Base-by-base conservation (phyloP, 2,329 filamentous ascomycete species). In the Lachnellula cervina region DNA sequence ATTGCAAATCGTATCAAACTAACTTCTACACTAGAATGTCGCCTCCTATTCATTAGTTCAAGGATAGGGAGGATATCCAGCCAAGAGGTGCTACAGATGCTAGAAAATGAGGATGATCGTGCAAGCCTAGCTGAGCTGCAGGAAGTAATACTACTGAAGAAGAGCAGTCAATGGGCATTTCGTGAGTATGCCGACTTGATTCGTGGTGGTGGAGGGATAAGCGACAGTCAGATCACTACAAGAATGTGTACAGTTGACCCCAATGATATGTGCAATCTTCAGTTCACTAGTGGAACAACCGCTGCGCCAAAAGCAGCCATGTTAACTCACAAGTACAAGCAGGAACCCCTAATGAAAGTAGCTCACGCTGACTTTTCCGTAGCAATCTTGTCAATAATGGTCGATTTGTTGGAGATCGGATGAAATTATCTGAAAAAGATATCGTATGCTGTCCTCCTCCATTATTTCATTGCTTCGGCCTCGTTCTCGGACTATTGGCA, bases 251-350 rank as follows among this genome's bases (percentile, higher is more conserved):
- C 28, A 8, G 52, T 55, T 14, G 49, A 47, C 76, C 77, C 84
- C 4, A 80, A 85, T 62, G 83, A 88, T 62, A 84, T 88, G 1
- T 87, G 84, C 70, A 90, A 89, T 66, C 75, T 90, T 43, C 86
- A 89, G 64, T 90, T 89, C 71, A 90, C 87, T 13, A 79, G 84
- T 64, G 87, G 87, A n/a, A 88, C 87, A 3, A 90, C 87, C 0
- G 87, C 87, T 1, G 76, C 82, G 35, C 87, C 87, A 45, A 90
- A 90, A 66, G 87, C 87, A 2, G 84, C 87, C 28, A 89, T 88
- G 84, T 75, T 90, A 65, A 89, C 86, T 3, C 71, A 72, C 49
- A 63, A 66, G 63, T 62, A 42, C 42, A 58, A 49, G 11, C 38
- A 34, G 5, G 14, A 34, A 35, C 34, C 14, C 13, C 8, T 17